These are phyloP conservation scores for Pseudocercospora musae DNA, from an alignment of 2,329 filamentous ascomycete species.

Conservation along the genomic window DNA sequence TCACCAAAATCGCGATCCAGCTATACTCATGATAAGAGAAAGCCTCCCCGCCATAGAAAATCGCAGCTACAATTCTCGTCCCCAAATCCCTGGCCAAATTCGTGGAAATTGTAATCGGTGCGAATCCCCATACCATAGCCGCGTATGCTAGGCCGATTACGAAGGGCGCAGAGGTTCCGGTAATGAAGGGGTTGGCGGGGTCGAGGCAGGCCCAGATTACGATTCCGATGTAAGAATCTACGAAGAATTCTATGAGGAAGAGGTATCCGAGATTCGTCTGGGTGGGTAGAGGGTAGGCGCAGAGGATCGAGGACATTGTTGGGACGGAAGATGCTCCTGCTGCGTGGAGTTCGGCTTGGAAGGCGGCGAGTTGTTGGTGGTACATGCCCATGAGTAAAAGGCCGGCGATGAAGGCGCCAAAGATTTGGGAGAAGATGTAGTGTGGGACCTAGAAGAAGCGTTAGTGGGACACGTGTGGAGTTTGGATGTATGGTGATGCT, in stretches of 20 bases:
- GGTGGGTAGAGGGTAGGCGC: conserved; percentile 50
- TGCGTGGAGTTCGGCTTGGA: conserved; percentile 40
- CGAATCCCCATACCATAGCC: conserved; percentile 55
- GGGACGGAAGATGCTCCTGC: conserved; percentile 40
- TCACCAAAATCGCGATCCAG: conserved; percentile 55
- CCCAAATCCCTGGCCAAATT: conserved; percentile 59
- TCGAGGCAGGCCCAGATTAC: conserved; percentile 59
- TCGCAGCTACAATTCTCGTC: conserved; percentile 57
- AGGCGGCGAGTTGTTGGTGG: conserved; percentile 48
- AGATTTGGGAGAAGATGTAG: conserved; percentile 57
- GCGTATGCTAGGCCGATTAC: conserved; percentile 57
- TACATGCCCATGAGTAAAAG: conserved; percentile 57
- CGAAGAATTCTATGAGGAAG: conserved; percentile 59
- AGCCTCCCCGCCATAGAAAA: conserved; percentile 54
- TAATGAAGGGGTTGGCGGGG: conserved; percentile 57
- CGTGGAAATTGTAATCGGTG: conserved; percentile 53
- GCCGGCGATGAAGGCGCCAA: conserved; percentile 55
- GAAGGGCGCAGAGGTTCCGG: conserved; percentile 48
- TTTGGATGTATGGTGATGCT: background rate
- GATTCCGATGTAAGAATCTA: conserved; percentile 55
- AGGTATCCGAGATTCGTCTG: conserved; percentile 56
- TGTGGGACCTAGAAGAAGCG: conserved; percentile 38
- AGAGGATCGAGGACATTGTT: conserved; percentile 42
- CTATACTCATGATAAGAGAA: conserved; percentile 49
- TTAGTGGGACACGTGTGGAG: background rate